A percentile compares a stretch with the other conserved stretches of the same genome.
Evolutionary conservation across 2,329 filamentous ascomycete genomes (phyloP).

Genomic region (Scolecobasidium constrictum): DNA sequence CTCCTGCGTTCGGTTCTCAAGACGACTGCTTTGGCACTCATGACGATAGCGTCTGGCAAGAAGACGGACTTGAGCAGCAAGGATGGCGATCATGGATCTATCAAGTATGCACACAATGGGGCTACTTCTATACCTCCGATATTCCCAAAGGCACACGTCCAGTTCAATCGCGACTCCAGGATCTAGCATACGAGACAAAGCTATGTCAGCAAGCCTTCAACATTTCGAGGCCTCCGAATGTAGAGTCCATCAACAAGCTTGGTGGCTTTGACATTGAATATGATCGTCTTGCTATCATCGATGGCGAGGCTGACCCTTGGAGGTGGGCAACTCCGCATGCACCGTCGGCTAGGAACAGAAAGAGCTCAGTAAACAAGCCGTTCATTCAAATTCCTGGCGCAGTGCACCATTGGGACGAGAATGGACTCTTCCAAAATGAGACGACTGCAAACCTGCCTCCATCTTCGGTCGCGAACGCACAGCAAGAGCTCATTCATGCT

Average conservation of each 20-base stretch:
- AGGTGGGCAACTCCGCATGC: conserved; percentile 61
- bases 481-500: conserved; percentile 48
- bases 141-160: conserved; percentile 54
- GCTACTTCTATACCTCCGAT: conserved; percentile 62
- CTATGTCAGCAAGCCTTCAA: conserved; percentile 61
- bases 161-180: conserved; percentile 59
- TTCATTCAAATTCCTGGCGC: conserved; percentile 63
- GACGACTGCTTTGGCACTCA: conserved; percentile 42
- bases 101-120: conserved; percentile 55
- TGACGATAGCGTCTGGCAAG: conserved; percentile 35
- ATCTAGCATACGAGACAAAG: conserved; percentile 49
- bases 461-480: conserved; percentile 44
- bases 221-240: conserved; percentile 51
- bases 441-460: conserved; percentile 50
- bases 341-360: conserved; percentile 44
- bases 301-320: conserved; percentile 67
- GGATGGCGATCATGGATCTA: conserved; percentile 46
- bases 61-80: conserved; percentile 30
- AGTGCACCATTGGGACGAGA: conserved; percentile 76
- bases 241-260: conserved; percentile 61
- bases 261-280: conserved; percentile 65
- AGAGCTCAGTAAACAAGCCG: conserved; percentile 54
- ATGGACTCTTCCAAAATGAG: conserved; percentile 53
- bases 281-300: conserved; percentile 64
- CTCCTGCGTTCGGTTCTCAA: conserved; percentile 25